A percentile compares a stretch with the other conserved stretches of the same genome.
Conservation (phyloP, 2,329 filamentous ascomycete genomes). For the Tricladium varicosporioides region DNA sequence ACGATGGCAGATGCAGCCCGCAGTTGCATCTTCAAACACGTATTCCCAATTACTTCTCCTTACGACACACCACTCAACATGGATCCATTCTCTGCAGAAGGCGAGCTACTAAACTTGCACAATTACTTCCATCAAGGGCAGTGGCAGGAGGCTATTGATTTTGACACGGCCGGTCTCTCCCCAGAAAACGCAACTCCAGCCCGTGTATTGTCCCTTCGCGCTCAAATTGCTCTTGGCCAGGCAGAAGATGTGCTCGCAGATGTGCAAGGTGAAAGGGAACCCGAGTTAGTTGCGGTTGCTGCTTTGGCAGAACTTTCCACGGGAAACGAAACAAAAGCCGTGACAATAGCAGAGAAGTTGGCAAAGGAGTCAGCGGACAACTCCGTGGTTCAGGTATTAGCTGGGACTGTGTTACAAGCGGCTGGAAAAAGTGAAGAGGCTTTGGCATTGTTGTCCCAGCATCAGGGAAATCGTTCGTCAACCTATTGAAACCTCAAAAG, state of each 20-base stretch:
- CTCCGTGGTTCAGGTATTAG: slow-evolving; percentile 74
- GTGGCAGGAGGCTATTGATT: slow-evolving; percentile 82
- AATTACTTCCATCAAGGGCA: slow-evolving; percentile 76
- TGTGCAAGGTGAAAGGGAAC: slow-evolving; percentile 61
- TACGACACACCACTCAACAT: slow-evolving; percentile 38
- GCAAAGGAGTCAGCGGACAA: slow-evolving; percentile 69
- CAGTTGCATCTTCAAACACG: slow-evolving; percentile 21
- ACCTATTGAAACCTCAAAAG: too few species aligned
- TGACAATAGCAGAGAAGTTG: slow-evolving; percentile 64
- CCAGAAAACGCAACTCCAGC: slow-evolving; percentile 74
- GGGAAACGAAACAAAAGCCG: slow-evolving; percentile 61
- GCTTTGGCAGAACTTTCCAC: slow-evolving; percentile 68
- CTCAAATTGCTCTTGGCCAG: slow-evolving; percentile 80
- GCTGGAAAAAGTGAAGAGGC: slow-evolving; percentile 84
- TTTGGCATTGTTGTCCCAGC: slow-evolving; percentile 72
- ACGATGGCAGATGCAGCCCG: neutral
- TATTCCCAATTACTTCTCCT: slow-evolving; percentile 13
- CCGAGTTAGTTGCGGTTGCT: slow-evolving; percentile 74
- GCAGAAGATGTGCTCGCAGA: slow-evolving; percentile 70
- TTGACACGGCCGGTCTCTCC: slow-evolving; percentile 77
- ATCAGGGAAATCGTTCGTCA: slow-evolving; percentile 77
- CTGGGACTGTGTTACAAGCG: slow-evolving; percentile 77
- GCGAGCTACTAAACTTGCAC: slow-evolving; percentile 70
- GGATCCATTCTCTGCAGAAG: slow-evolving; percentile 70
- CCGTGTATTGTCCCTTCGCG: slow-evolving; percentile 75